phyloP scores from a whole-genome alignment of 2,329 filamentous ascomycete species.

The Penicillium sp. region DNA sequence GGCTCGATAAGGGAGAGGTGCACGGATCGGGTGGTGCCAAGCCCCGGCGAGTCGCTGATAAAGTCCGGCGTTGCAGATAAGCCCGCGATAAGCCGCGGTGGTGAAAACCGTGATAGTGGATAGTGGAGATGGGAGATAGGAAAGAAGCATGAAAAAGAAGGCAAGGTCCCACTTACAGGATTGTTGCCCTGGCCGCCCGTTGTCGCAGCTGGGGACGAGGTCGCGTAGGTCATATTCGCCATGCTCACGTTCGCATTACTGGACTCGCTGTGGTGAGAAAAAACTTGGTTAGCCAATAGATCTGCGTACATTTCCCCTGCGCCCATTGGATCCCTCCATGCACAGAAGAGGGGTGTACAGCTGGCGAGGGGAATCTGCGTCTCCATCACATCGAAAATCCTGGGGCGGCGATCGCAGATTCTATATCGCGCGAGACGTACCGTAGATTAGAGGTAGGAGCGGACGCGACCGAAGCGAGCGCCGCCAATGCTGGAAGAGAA shows the following conservation, averaged over 20 bases:
- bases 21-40: slow-evolving; percentile 38
- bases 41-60: slow-evolving; percentile 32
- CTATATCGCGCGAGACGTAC: slow-evolving; percentile 36
- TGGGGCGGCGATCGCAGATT: too few relatives aligned
- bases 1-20: slow-evolving; percentile 47
- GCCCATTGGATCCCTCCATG: slow-evolving; percentile 9
- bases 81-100: slow-evolving; percentile 15
- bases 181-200: slow-evolving; percentile 59
- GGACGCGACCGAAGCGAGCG: slow-evolving; percentile 58
- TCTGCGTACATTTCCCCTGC: slow-evolving; percentile 16
- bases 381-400: neutral
- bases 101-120: slow-evolving; percentile 18
- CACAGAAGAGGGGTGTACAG: slow-evolving; percentile 11
- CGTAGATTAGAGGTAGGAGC: slow-evolving; percentile 52
- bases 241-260: slow-evolving; percentile 52
- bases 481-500: slow-evolving; percentile 57
- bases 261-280: slow-evolving; percentile 30
- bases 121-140: slow-evolving; percentile 15
- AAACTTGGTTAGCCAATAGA: slow-evolving; percentile 25
- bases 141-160: slow-evolving; percentile 5
- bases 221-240: slow-evolving; percentile 60
- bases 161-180: slow-evolving; percentile 38
- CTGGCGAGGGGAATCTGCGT: neutral
- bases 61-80: slow-evolving; percentile 29
- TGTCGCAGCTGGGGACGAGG: slow-evolving; percentile 63